phyloP scores from a whole-genome alignment of 306 rosid genomes.

The Vigna angularis region DNA sequence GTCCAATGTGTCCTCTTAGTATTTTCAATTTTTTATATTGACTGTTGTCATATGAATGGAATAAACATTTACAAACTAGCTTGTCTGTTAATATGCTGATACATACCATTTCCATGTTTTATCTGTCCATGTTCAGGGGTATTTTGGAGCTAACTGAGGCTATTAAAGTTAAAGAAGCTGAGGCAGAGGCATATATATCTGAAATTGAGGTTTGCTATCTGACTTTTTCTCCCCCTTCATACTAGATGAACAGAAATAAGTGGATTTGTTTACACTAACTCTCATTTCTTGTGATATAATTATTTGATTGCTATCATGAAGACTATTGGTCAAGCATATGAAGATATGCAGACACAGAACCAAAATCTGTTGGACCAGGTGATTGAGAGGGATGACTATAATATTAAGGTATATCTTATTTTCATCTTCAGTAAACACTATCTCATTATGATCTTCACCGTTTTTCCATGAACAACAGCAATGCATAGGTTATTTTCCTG shows the following conservation, averaged over 20 bases:
- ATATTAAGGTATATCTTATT: constrained; percentile 72
- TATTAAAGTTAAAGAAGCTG: constrained; percentile 79
- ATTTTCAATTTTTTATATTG: not conserved
- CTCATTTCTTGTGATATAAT: constrained; percentile 26
- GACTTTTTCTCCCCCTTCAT: constrained; percentile 14
- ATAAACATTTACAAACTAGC: constrained; percentile 30
- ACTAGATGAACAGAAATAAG: constrained; percentile 4
- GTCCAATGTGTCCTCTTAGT: not conserved
- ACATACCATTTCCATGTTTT: constrained; percentile 19
- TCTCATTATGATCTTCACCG: constrained; percentile 16
- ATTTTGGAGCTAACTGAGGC: constrained; percentile 85
- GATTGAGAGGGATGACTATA: constrained; percentile 94
- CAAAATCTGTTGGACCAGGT: constrained; percentile 90
- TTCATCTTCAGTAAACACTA: constrained; percentile 34
- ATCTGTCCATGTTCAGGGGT: constrained; percentile 56
- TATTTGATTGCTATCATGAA: constrained; percentile 48
- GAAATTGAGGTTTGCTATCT: constrained; percentile 84
- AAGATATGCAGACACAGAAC: constrained; percentile 98
- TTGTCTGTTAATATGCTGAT: constrained; percentile 36
- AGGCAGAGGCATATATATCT: constrained; percentile 88
- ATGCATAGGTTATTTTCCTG: constrained; percentile 35
- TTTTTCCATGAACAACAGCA: constrained; percentile 32
- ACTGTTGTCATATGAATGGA: constrained; percentile 20
- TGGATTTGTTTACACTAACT: not conserved
- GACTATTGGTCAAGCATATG: constrained; percentile 99